These are phyloP conservation scores for Penicillium sp. DNA, from an alignment of 2,329 filamentous ascomycete genomes.

Conservation along the genomic window DNA sequence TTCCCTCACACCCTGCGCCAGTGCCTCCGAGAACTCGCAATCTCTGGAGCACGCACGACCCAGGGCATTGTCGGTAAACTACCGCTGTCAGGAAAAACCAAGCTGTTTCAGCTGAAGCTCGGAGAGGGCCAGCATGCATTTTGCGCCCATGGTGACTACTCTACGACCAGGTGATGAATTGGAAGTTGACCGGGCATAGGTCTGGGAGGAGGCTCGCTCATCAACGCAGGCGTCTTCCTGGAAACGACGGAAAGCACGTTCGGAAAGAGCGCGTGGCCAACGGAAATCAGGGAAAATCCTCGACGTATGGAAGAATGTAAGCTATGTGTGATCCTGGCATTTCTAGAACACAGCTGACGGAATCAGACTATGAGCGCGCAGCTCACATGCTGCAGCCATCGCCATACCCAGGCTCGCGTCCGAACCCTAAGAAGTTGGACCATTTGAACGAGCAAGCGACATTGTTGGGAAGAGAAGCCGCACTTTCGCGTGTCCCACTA, in stretches of 20 bases:
- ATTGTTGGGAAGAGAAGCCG: conserved; percentile 50
- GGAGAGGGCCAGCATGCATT: conserved; percentile 69
- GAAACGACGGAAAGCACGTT: conserved; percentile 62
- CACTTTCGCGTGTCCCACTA: conserved; percentile 62
- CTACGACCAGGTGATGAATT: too few species aligned
- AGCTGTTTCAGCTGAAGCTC: conserved; percentile 67
- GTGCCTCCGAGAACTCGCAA: conserved; percentile 16
- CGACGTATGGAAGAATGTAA: conserved; percentile 16
- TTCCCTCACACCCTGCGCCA: conserved; percentile 21
- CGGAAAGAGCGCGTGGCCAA: conserved; percentile 61
- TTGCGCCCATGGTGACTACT: conserved; percentile 59
- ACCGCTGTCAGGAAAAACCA: conserved; percentile 54
- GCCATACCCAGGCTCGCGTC: conserved; percentile 16
- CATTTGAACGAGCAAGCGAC: conserved; percentile 13
- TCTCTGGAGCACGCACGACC: conserved; percentile 17
- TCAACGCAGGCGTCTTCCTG: conserved; percentile 71
- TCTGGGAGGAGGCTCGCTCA: conserved; percentile 66
- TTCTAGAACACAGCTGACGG: background rate
- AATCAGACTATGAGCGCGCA: conserved; percentile 22
- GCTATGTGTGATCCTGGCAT: background rate
- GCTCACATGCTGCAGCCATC: conserved; percentile 25
- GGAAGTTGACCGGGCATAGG: conserved; percentile 41
- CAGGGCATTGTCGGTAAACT: conserved; percentile 6
- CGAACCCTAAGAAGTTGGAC: conserved; percentile 13
- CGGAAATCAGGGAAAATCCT: conserved; percentile 37